Evolutionary conservation across 208 protist genomes (phyloP).

Genomic region (Trypanosoma rangeli): DNA sequence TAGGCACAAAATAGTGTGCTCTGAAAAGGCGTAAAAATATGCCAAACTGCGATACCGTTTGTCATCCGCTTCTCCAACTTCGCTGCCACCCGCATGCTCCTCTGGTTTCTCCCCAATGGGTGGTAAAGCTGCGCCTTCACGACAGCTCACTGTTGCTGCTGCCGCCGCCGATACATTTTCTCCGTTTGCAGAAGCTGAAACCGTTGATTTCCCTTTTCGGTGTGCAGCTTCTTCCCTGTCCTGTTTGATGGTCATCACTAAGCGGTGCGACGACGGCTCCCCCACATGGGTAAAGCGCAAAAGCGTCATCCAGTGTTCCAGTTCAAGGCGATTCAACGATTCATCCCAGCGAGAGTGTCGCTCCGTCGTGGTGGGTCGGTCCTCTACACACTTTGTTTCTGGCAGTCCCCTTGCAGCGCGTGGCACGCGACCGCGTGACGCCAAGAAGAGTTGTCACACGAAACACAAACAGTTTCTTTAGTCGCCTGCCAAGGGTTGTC

Average conservation of each 20-base stretch:
- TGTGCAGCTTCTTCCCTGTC: not conserved
- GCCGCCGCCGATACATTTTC: not conserved
- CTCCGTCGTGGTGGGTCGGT: not conserved
- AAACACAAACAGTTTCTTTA: conserved; percentile 22
- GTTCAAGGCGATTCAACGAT: conserved; percentile 15
- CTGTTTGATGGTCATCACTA: conserved; percentile 13
- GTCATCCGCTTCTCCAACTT: not conserved
- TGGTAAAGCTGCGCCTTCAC: not conserved
- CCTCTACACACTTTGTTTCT: not conserved
- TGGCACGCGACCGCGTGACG: not conserved
- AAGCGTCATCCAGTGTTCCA: conserved; percentile 30
- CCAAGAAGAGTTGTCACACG: conserved; percentile 12
- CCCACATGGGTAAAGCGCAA: conserved; percentile 12
- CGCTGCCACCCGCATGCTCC: not conserved
- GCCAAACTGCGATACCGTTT: conserved; percentile 10
- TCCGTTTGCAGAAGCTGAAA: not conserved
- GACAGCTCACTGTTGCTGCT: not conserved
- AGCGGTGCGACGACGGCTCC: conserved; percentile 20
- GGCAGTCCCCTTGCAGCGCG: not conserved
- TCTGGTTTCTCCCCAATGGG: not conserved
- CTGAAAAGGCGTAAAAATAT: conserved; percentile 27
- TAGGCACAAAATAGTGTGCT: conserved; percentile 9
- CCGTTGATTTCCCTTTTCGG: not conserved
- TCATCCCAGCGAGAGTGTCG: conserved; percentile 8
- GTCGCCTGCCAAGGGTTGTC: conserved; percentile 16